phyloP scores from a whole-genome alignment of 805 yeast genomes.

The Lachancea quebecensis region DNA sequence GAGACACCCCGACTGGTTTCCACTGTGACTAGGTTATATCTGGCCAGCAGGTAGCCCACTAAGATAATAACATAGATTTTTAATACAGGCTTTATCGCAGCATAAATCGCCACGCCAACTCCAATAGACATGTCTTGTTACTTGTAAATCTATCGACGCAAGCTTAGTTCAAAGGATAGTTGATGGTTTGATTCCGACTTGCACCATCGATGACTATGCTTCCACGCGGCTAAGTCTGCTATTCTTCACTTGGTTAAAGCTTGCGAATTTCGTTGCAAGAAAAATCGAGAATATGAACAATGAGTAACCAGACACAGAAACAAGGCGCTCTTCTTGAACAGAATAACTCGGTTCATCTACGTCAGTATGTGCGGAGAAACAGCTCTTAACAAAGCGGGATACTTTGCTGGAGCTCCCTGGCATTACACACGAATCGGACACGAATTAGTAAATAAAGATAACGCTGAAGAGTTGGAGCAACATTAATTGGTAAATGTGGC shows the following conservation, averaged over 20 bases:
- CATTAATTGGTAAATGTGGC: too few species aligned
- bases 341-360: too few species aligned
- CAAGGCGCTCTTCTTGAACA: too few species aligned
- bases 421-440: too few species aligned
- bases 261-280: neutral
- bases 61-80: constrained; percentile 70
- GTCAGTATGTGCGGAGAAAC: too few species aligned
- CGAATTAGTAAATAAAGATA: too few species aligned
- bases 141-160: neutral
- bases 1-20: constrained; percentile 65
- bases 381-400: too few species aligned
- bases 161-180: neutral
- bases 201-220: neutral
- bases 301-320: too few species aligned
- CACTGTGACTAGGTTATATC: constrained; percentile 54
- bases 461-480: too few species aligned
- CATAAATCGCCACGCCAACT: constrained; percentile 63
- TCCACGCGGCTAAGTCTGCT: neutral
- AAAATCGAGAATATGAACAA: too few species aligned
- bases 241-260: neutral
- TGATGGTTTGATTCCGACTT: neutral
- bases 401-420: too few species aligned
- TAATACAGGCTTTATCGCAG: constrained; percentile 79
- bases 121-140: constrained; percentile 9
- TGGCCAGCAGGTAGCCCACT: constrained; percentile 60